A percentile compares a stretch with the other conserved stretches of the same genome.
Conservation (phyloP, 805 yeast genomes). For the Saccharomyces jurei region DNA sequence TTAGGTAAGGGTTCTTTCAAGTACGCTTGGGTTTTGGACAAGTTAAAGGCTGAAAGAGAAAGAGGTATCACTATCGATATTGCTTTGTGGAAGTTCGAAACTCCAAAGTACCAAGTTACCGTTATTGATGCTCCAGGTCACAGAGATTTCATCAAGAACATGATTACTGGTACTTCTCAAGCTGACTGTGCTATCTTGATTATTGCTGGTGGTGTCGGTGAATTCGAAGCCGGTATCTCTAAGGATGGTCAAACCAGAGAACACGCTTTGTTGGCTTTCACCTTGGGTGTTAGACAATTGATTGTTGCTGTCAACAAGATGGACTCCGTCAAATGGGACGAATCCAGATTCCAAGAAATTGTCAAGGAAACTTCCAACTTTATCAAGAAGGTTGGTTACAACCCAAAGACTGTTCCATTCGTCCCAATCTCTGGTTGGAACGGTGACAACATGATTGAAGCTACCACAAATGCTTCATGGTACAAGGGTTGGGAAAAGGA, state of each 20-base stretch:
- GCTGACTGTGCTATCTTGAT: conserved; percentile 88
- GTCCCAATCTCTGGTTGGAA: conserved; percentile 90
- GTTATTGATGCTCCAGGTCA: conserved; percentile 95
- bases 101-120: conserved; percentile 82
- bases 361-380: conserved; percentile 69
- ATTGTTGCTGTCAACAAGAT: conserved; percentile 90
- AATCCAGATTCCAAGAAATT: conserved; percentile 72
- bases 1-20: conserved; percentile 96
- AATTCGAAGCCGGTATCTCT: conserved; percentile 92
- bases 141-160: conserved; percentile 93
- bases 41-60: conserved; percentile 91
- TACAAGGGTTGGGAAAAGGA: conserved; percentile 80
- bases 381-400: conserved; percentile 80
- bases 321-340: conserved; percentile 87
- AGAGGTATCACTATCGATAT: conserved; percentile 96
- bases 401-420: conserved; percentile 75
- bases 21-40: conserved; percentile 96
- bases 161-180: conserved; percentile 92
- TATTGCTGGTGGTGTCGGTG: conserved; percentile 90
- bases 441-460: conserved; percentile 90
- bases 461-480: conserved; percentile 78
- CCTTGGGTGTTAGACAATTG: conserved; percentile 80
- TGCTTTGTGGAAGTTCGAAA: conserved; percentile 88
- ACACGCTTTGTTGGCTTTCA: conserved; percentile 85
- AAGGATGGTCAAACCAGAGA: conserved; percentile 94